Conservation (phyloP, 2,329 filamentous ascomycete genomes). For the Fusarium sp. region DNA sequence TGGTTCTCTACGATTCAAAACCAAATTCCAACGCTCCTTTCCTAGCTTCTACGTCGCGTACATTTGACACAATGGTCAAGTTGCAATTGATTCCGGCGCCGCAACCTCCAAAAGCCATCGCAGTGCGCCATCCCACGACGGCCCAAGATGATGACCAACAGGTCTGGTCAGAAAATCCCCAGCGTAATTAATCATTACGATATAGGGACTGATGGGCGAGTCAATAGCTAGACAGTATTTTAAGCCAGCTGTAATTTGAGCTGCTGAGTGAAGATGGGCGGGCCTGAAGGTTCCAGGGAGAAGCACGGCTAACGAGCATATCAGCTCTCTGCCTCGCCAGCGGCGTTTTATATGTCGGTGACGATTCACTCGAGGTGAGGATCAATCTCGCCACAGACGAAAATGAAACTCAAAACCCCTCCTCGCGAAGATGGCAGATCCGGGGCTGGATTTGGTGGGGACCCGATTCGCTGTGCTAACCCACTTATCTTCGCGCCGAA, state of each 20-base stretch:
- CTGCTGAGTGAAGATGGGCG: neutral
- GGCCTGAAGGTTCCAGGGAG: no score
- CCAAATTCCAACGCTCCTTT: neutral
- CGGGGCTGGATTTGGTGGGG: no score
- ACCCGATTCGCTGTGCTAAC: no score
- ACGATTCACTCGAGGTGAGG: no score
- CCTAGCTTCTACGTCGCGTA: neutral
- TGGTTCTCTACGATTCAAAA: neutral
- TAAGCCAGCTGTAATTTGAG: neutral
- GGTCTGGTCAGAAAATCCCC: constrained; percentile 45
- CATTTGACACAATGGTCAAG: neutral
- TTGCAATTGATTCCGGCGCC: neutral
- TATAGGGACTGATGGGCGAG: neutral
- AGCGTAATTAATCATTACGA: neutral
- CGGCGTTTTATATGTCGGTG: no score
- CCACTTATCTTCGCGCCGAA: no score
- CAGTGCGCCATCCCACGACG: constrained; percentile 45
- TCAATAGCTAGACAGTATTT: neutral
- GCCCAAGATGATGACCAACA: constrained; percentile 45
- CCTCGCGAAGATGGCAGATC: no score
- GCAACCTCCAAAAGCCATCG: constrained; percentile 43
- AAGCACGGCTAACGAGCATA: no score
- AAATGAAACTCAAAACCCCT: no score
- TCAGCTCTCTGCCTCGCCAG: no score
- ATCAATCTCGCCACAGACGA: no score